Evolutionary conservation across 768 basidiomycete genomes (phyloP).

Genomic region (Zangia roseola): DNA sequence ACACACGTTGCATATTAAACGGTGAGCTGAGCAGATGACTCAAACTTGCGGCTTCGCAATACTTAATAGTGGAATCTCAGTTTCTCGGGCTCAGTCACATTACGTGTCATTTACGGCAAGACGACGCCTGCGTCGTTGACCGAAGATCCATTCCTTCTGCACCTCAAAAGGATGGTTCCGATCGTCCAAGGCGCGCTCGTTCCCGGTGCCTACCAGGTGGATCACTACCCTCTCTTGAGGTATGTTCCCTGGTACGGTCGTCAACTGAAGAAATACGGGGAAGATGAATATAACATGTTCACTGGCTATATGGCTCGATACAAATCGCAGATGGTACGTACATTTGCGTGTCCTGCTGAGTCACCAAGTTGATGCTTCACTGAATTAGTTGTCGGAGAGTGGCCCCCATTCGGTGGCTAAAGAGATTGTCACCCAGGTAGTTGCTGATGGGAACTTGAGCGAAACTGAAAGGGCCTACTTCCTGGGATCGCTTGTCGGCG

Average conservation of each 20-base stretch:
- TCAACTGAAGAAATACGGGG: conserved; percentile 52
- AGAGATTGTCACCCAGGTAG: conserved; percentile 47
- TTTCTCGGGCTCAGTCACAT: conserved; percentile 25
- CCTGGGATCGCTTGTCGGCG: conserved; percentile 61
- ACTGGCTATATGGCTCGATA: conserved; percentile 46
- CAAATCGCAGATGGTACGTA: conserved; percentile 40
- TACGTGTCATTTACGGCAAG: conserved; percentile 31
- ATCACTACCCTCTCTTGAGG: conserved; percentile 33
- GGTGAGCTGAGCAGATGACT: conserved; percentile 36
- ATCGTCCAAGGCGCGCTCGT: conserved; percentile 32
- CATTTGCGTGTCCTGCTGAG: neutral
- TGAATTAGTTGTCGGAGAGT: conserved; percentile 9
- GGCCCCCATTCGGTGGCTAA: conserved; percentile 43
- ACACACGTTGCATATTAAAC: conserved; percentile 24
- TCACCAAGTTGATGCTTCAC: neutral
- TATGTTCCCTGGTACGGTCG: conserved; percentile 64
- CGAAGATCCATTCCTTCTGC: conserved; percentile 21
- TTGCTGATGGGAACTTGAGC: conserved; percentile 46
- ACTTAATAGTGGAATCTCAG: too few species aligned
- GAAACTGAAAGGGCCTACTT: conserved; percentile 57
- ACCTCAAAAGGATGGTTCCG: conserved; percentile 29
- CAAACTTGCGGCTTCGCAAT: too few species aligned
- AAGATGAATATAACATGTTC: conserved; percentile 51
- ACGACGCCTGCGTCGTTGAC: conserved; percentile 15
- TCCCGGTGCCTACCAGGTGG: conserved; percentile 35